Evolutionary conservation across 2,329 filamentous ascomycete genomes (phyloP), one percentile per base, ranked within the genome.

Genomic region (Fusarium transvaalense): DNA sequence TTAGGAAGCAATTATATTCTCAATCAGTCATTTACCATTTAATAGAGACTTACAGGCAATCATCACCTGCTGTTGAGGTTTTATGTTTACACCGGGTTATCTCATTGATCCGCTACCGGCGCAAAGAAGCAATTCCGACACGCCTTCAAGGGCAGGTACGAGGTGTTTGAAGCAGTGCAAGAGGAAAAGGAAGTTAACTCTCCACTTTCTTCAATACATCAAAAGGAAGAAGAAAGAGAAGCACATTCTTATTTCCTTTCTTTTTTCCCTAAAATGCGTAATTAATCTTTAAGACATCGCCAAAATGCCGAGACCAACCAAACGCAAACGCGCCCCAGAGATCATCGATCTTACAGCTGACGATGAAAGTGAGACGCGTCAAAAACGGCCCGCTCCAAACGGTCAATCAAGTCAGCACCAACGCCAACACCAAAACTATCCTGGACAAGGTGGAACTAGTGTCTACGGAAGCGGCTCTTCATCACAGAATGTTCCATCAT

Each of bases 301-400:
- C 47, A 60, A 19, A 37, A 75, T 75, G 73, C 64, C 67, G 14
- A 67, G 50, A 51, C 21, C 41, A 14, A 47, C 29, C 17, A 85
- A 85, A 73, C 80, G 83, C 17, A 85, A 85, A 73, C 80, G 83
- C 19, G 43, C 66, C 12, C 69, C 65, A 47, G 76, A 79, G 31
- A 72, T 79, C 37, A 73, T 84, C 60, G 82, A 85, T 70, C 76
- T 85, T 15, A 82, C 80, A 12, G 78, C 74, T 25, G 81, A 81
- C 42, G 74, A 79, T 54, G 70, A 63, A 23, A 58, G 42, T 56
- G 72, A 55, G 46, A 64, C 63, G 35, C 64, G 50, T 46, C 51
- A 63, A 51, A 79, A 79, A 61, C 73, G 77, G 13, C 71, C 63
- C 41, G 74, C 74, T 39, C 54, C 62, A 32, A 57, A 37, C 32